These are phyloP conservation scores for Trichosphaerium sp. DNA, from an alignment of 78 protist genomes.

Conservation along the genomic window DNA sequence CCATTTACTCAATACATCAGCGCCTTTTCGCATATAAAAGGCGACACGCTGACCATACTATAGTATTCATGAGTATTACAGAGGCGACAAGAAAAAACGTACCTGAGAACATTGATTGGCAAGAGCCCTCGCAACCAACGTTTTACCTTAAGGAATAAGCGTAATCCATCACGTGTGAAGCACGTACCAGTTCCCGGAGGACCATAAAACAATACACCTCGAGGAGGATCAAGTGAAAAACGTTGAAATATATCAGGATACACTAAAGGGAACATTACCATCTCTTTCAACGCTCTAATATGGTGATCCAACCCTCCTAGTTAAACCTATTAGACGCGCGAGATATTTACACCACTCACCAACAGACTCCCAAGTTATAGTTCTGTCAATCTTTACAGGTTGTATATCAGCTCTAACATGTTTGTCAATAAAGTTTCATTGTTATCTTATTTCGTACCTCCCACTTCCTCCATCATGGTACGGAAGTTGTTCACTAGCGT, in stretches of 20 bases:
- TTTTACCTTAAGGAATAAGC: too few species aligned
- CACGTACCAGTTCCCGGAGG: conserved; percentile 70
- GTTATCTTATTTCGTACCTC: neutral
- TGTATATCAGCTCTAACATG: conserved; percentile 1
- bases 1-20: conserved; percentile 69
- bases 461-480: too few species aligned
- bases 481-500: too few species aligned
- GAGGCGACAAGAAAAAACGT: too few species aligned
- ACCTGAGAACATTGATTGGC: conserved; percentile 61
- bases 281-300: neutral
- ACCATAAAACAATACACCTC: conserved; percentile 50
- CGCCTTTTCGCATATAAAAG: conserved; percentile 92
- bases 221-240: conserved; percentile 33
- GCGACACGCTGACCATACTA: conserved; percentile 49
- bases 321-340: conserved; percentile 8
- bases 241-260: conserved; percentile 40
- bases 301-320: neutral
- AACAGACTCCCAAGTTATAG: conserved; percentile 5
- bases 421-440: conserved; percentile 7
- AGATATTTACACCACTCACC: conserved; percentile 33
- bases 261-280: conserved; percentile 36
- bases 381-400: conserved; percentile 15
- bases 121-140: conserved; percentile 50
- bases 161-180: too few species aligned
- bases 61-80: neutral